Base-by-base conservation (phyloP, 805 yeast species). In the Candida ficus region DNA sequence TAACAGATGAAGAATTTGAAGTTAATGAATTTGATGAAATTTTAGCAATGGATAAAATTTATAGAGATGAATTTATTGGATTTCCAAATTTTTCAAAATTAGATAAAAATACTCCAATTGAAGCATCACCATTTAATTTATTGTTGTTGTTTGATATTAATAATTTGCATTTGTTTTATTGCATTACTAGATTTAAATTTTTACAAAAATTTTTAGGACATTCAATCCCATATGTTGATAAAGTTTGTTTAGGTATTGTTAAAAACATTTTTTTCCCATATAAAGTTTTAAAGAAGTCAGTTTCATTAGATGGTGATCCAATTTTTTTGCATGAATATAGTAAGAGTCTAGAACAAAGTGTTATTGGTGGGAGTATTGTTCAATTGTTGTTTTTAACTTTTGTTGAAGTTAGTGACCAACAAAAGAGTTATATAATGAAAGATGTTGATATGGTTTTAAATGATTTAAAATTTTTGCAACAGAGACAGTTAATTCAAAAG, bases 351-450 rank as follows among this genome's bases (percentile, higher is more conserved):
- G 29, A 33, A 5, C 35, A 33, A 12, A 33, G 35, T 29, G 8
- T 39, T 10, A 34, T 39, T 29, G 42, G 36, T 18, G 42, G 33
- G 9, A 17, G 28, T 29, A 9, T 39, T 17, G 19, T 34, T 4
- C 42, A 29, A 10, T 25, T 39, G n/a, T 12, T 39, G 19, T 34
- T 16, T 27, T 21, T 39, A 13, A 29, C 23, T 1, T n/a, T 27
- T 19, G n/a, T 19, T 5, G 7, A 16, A 12, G 18, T 29, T 3
- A 16, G 3, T 14, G 38, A 29, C 6, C 19, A 26, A 11, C 22
- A 21, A 3, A 39, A 23, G 18, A 9, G 3, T 18, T 18, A 4
- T 2, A 29, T 33, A 6, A 13, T 29, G 12, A 26, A 29, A 13
- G 38, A 39, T n/a, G 17, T 29, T 20, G 38, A 39, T 8, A 29